Percentiles rank a stretch among this genome's conserved stretches.
phyloP scores from a whole-genome alignment of 352 stramenopile species.

The Phytophthora sp. region DNA sequence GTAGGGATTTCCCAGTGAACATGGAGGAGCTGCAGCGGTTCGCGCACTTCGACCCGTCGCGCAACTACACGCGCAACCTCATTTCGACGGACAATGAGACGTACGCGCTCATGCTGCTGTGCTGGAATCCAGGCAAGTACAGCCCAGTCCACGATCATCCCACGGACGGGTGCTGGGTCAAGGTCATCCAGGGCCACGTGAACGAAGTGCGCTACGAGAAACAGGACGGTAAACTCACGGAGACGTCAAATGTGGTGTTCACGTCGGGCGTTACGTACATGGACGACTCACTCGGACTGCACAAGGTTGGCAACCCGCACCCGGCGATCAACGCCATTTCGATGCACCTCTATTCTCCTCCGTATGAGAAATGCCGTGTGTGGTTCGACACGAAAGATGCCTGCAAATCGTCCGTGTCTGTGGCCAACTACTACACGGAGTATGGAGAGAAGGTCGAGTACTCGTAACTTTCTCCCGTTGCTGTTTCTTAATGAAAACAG shows the following conservation, averaged over 20 bases:
- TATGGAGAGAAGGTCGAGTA: conserved; percentile 64
- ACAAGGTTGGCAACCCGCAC: conserved; percentile 91
- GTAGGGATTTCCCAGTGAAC: conserved; percentile 52
- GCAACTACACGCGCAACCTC: conserved; percentile 95
- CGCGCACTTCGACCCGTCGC: conserved; percentile 79
- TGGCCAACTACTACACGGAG: conserved; percentile 86
- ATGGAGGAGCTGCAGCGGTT: conserved; percentile 77
- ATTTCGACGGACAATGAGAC: conserved; percentile 92
- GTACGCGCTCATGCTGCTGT: conserved; percentile 95
- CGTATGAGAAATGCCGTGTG: conserved; percentile 91
- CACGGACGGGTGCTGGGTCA: conserved; percentile 92
- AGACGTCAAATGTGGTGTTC: conserved; percentile 68
- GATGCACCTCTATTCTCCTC: conserved; percentile 93
- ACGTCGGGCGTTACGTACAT: conserved; percentile 87
- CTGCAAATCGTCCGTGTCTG: conserved; percentile 65
- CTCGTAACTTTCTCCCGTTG: conserved; percentile 11
- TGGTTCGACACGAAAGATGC: conserved; percentile 80
- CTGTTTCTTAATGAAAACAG: neutral
- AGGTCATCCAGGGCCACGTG: conserved; percentile 86
- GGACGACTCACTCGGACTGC: conserved; percentile 91
- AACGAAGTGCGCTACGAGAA: conserved; percentile 90
- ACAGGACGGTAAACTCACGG: conserved; percentile 45
- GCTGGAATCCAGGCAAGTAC: conserved; percentile 92
- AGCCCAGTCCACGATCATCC: conserved; percentile 94
- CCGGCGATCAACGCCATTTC: conserved; percentile 85